Base-by-base conservation (phyloP, 805 yeast genomes). In the Sugiyamaella lignohabitans region DNA sequence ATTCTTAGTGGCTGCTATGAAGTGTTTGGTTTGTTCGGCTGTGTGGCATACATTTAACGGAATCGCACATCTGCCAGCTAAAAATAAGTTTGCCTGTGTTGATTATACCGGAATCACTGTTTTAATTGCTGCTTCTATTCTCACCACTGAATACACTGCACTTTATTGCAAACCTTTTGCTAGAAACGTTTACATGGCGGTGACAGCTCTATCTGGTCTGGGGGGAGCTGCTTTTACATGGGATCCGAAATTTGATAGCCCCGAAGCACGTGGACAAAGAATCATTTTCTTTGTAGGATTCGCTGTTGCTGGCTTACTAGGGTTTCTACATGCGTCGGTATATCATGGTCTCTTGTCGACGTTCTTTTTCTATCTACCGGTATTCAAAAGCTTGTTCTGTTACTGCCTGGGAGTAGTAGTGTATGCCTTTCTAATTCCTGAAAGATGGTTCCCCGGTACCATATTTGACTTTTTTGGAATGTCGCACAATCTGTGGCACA, bases 401-500 rank as follows among this genome's bases (percentile, higher is more conserved):
- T 91, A 91, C 60, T 66, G 80, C 52, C 59, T 75, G 0, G 98
- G 98, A 14, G 95, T 89, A 16, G 76, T 82, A 4, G 85, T 89
- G 59, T 91, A 91, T 64, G 95, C 94, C 4, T 77, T 85, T 6
- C 73, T 89, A 44, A 78, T 89, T 35, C 98, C 98, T 1, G 98
- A 91, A 67, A 76, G 93, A 55, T 86, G 86, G 54, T 59, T 55
- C 39, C 66, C 65, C 4, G 68, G 68, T 5, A 11, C 43, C 17
- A 46, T 65, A 37, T 61, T 68, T 50, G 70, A 68, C 54, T 65
- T 64, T 54, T 55, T 68, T 47, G 71, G 91, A 84, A 91, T 88
- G 96, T 86, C 96, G 32, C 98, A 91, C 64, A 89, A 88, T 59
- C 70, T 91, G 24, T 91, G 98, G 98, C 98, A 91, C 66, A 62